Base-by-base conservation (phyloP, 1,139 yeast species). In the Entelexis sorbosivorans region DNA sequence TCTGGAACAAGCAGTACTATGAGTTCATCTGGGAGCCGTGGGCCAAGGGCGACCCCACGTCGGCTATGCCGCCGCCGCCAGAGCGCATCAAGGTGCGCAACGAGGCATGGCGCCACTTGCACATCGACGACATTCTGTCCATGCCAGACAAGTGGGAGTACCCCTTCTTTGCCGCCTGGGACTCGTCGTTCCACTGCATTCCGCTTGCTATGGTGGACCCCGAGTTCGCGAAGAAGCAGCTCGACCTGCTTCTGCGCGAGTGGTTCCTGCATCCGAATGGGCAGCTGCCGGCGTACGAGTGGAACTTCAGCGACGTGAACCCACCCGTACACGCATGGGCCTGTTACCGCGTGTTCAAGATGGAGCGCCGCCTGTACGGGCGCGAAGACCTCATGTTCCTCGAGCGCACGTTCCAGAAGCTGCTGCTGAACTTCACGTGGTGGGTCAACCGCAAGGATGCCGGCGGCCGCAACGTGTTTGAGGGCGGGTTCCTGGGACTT, bases 261-360 rank as follows among this genome's bases (percentile, higher is more conserved):
- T 89, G 97, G 97, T 89, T 88, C 67, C 87, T 88, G 95, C 96
- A 91, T 67, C 96, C 97, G 44, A 89, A 89, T 66, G 97, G 97
- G n/a, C 96, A 89, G 68, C 81, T 88, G 58, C 97, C 97, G 0
- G 96, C 96, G 20, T 89, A 89, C 66, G 97, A 89, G 67, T 89
- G 97, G 97, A 89, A 89, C 67, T 89, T 89, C 63, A 75, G 87
- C 58, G 97, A 89, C 66, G 96, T 91, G 20, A 89, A 89, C 65
- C 97, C 97, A 1, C 97, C 97, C 1, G 97, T 89, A 38, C 96
- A 89, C 66, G 96, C 96, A 0, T 89, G 97, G 97, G 83, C 96
- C 0, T 83, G 94, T 9, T 89, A 82, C 67, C 76, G 97, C 63
- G 87, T 87, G 46, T 89, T 80, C 70, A 89, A 89, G 68, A 78